These are phyloP conservation scores for Ustilago curta DNA, from an alignment of 1,284 basidiomycete species.

Conservation along the genomic window DNA sequence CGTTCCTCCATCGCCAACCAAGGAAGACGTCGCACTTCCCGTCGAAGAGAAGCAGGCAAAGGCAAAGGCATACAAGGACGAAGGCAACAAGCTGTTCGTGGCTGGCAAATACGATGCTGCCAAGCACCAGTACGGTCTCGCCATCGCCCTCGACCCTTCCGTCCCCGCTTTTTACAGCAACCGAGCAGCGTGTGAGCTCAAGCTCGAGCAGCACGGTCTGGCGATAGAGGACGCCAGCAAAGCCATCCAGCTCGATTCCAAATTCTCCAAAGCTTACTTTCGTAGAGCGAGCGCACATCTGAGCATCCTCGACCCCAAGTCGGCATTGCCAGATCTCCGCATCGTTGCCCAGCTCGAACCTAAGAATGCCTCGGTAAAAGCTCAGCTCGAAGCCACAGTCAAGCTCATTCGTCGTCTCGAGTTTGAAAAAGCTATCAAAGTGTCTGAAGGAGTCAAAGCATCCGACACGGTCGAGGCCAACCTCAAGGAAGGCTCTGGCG, in stretches of 20 bases:
- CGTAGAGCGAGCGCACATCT: conserved; percentile 92
- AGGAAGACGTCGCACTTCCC: conserved; percentile 45
- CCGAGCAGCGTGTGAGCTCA: conserved; percentile 67
- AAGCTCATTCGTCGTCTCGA: conserved; percentile 79
- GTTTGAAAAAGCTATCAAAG: conserved; percentile 66
- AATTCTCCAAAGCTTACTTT: conserved; percentile 91
- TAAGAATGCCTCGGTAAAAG: conserved; percentile 81
- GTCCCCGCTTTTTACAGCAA: conserved; percentile 63
- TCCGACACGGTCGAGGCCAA: conserved; percentile 56
- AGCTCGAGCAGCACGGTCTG: conserved; percentile 68
- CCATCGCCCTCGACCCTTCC: conserved; percentile 61
- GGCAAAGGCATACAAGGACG: conserved; percentile 55
- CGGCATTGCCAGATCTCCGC: conserved; percentile 62
- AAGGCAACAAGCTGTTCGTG: conserved; percentile 65
- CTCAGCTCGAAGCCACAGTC: conserved; percentile 86
- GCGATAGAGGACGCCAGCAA: conserved; percentile 72
- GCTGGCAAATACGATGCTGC: conserved; percentile 57
- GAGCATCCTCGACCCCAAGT: conserved; percentile 76
- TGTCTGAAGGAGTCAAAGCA: conserved; percentile 57
- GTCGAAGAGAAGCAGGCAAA: conserved; percentile 48
- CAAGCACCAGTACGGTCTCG: conserved; percentile 61
- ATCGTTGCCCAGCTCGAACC: conserved; percentile 85
- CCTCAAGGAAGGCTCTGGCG: conserved; percentile 56
- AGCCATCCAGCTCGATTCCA: conserved; percentile 88
- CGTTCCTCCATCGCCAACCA: conserved; percentile 54